Conservation (phyloP, 2,329 filamentous ascomycete genomes). For the Monascus ruber region DNA sequence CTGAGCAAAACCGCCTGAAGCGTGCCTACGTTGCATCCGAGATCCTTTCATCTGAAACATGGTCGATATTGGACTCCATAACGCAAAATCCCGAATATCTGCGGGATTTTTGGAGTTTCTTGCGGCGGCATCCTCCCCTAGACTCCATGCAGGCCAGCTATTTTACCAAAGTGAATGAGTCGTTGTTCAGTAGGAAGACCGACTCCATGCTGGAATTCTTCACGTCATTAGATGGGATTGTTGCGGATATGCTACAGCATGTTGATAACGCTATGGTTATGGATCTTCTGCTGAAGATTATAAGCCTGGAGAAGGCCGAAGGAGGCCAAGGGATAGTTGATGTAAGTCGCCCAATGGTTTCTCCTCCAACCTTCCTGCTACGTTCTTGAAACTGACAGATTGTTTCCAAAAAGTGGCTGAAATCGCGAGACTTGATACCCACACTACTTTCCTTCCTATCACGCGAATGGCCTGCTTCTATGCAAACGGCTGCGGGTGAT, state of each 20-base stretch:
- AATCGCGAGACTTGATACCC: constrained; percentile 77
- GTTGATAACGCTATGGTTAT: constrained; percentile 98
- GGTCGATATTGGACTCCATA: constrained; percentile 88
- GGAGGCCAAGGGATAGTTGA: constrained; percentile 88
- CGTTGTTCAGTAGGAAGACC: constrained; percentile 94
- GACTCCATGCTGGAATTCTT: constrained; percentile 91
- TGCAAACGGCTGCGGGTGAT: constrained; percentile 91
- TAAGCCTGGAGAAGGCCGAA: constrained; percentile 86
- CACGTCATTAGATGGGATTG: constrained; percentile 68
- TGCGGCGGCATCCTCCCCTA: constrained; percentile 71
- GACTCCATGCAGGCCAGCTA: constrained; percentile 93
- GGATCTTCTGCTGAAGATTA: constrained; percentile 93
- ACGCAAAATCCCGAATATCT: constrained; percentile 73
- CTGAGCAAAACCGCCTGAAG: constrained; percentile 81
- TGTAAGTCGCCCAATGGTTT: constrained; percentile 40
- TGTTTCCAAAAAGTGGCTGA: constrained; percentile 61
- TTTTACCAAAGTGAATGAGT: constrained; percentile 97
- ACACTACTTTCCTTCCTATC: constrained; percentile 77
- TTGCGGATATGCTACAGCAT: constrained; percentile 78
- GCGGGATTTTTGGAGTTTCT: constrained; percentile 80
- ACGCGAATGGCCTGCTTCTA: constrained; percentile 73
- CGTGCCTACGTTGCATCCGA: constrained; percentile 92
- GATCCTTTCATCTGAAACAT: constrained; percentile 87
- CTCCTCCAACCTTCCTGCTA: not conserved
- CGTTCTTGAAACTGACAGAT: constrained; percentile 1